Evolutionary conservation across 192 early-diverging fungal genomes (phyloP), one percentile per base, ranked within the genome.

Genomic region (Rhizophagus prolifer): DNA sequence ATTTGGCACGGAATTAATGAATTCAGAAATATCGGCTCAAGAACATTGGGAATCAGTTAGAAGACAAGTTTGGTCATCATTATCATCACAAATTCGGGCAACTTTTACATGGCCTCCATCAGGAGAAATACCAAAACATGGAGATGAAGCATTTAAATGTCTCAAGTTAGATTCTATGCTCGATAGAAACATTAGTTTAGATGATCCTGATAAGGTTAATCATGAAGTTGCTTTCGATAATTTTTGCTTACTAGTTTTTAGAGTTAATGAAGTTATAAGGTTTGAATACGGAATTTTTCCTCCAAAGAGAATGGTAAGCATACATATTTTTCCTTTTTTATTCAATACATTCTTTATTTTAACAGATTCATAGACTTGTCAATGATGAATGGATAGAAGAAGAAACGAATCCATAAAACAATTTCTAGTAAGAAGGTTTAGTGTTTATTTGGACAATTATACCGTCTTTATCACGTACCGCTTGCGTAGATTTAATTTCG

Each of bases 211-310:
- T n/a, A 83, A 86, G 67, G 77, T 88, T 30, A 70, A 88, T 60
- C 90, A 93, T 80, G 90, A 90, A 71, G 82, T 85, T 74, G 93
- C 93, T 1, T 76, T 92, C 69, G 93, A 94, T 70, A 92, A 93
- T 76, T 93, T 91, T 79, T 90, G 90, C 74, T 72, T 94, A 38
- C 70, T 94, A 69, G 83, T 92, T 3, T 92, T 92, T 70, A 91
- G 92, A 69, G 84, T 87, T 3, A 77, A 76, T 59, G 85, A 85
- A 44, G 91, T 94, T 14, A 88, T 90, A 10, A 87, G 92, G 68
- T 83, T 84, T 70, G 83, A 89, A 41, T 84, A 86, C 63, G 75
- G 75, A 30, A 59, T 58, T 26, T 85, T 86, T 77, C 88, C 88
- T 72, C 82, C 85, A 5, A 84, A 83, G 77, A 79, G 86, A 80